Evolutionary conservation across 2,329 filamentous ascomycete genomes (phyloP).

Genomic region (Cryphonectria carpinicola): DNA sequence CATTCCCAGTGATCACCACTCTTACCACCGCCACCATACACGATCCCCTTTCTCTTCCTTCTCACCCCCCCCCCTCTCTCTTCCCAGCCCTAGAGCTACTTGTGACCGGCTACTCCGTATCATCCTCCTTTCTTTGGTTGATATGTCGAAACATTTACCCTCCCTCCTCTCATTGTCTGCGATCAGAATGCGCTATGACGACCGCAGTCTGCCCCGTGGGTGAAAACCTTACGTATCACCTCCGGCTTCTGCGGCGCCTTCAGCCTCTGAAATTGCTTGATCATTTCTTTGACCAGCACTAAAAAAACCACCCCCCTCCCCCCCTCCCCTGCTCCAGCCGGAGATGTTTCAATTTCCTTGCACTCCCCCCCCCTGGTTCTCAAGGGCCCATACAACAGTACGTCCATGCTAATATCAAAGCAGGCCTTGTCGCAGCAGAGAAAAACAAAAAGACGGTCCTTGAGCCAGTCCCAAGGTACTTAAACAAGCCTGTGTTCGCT

Average conservation of each 20-base stretch:
- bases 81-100: not conserved
- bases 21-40: not conserved
- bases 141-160: slow-evolving; percentile 1
- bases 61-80: not conserved
- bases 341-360: slow-evolving; percentile 29
- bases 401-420: slow-evolving; percentile 27
- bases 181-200: slow-evolving; percentile 20
- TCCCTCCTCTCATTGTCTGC: slow-evolving; percentile 15
- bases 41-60: not conserved
- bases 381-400: slow-evolving; percentile 15
- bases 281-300: slow-evolving; percentile 13
- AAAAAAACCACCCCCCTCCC: slow-evolving; percentile 7
- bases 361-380: slow-evolving; percentile 8
- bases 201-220: slow-evolving; percentile 17
- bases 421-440: slow-evolving; percentile 28
- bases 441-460: slow-evolving; percentile 19
- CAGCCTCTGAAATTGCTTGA: slow-evolving; percentile 26
- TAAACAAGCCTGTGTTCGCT: slow-evolving; percentile 23
- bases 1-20: not conserved
- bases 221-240: slow-evolving; percentile 21
- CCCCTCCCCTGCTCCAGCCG: slow-evolving; percentile 23
- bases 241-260: slow-evolving; percentile 22
- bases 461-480: slow-evolving; percentile 27
- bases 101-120: not conserved
- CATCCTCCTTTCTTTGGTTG: slow-evolving; percentile 8